Evolutionary conservation across 768 basidiomycete species (phyloP).

Genomic region (Leccinum incarnatum): DNA sequence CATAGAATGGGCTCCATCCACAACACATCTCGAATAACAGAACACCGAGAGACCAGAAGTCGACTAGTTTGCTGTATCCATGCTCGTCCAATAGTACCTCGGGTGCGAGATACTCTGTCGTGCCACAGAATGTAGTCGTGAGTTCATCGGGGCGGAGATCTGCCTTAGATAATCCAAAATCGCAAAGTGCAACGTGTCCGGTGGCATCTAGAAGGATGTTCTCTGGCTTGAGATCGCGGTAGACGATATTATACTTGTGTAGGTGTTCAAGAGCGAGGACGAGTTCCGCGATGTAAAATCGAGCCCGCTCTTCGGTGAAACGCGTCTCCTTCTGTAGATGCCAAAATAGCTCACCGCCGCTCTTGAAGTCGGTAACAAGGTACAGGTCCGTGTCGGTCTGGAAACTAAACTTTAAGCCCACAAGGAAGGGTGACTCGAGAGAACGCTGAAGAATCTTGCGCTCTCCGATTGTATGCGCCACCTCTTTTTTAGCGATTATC

Average conservation of each 20-base stretch:
- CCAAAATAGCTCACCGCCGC: slow-evolving; percentile 98
- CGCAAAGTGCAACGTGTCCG: slow-evolving; percentile 96
- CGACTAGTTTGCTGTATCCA: slow-evolving; percentile 97
- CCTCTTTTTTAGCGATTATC: slow-evolving; percentile 98
- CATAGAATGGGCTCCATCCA: slow-evolving; percentile 99
- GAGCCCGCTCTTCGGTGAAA: slow-evolving; percentile 88
- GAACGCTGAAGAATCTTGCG: slow-evolving; percentile 96
- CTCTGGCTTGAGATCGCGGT: slow-evolving; percentile 96
- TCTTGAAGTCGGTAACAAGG: slow-evolving; percentile 98
- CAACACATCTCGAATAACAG: slow-evolving; percentile 99
- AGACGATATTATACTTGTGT: slow-evolving; percentile 96
- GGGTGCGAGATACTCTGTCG: slow-evolving; percentile 97
- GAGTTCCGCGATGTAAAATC: slow-evolving; percentile 96
- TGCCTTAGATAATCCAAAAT: slow-evolving; percentile 97
- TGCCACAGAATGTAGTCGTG: slow-evolving; percentile 99
- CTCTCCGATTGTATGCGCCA: slow-evolving; percentile 98
- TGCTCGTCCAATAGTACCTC: slow-evolving; percentile 98
- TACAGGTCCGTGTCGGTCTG: slow-evolving; percentile 95
- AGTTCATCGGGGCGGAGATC: slow-evolving; percentile 91
- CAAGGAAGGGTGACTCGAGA: slow-evolving; percentile 92
- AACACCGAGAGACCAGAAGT: slow-evolving; percentile 97
- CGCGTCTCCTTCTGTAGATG: slow-evolving; percentile 95
- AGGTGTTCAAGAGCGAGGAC: slow-evolving; percentile 94
- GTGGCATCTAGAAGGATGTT: slow-evolving; percentile 98
- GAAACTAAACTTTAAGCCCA: slow-evolving; percentile 97